Evolutionary conservation across 139 green algal species (phyloP), one percentile per base, ranked within the genome.

Genomic region (Axilococcus clingmanii): DNA sequence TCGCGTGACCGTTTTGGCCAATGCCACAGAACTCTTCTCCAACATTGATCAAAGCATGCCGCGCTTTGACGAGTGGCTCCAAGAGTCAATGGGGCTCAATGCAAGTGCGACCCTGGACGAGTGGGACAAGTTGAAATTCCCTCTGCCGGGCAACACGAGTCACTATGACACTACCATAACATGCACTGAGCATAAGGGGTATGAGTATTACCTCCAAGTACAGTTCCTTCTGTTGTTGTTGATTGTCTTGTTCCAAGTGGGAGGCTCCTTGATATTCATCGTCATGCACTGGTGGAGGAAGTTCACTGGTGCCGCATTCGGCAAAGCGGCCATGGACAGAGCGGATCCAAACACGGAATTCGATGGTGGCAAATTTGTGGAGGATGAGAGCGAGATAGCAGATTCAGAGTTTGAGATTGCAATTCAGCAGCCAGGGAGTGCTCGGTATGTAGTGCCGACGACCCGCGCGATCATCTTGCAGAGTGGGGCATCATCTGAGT

Each of bases 81-180:
- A 19, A 28, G 28, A 70, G 46, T 27, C 37, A 35, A 70, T 70
- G 62, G 62, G 62, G 31, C 65, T 70, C 45, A 70, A 70, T 55
- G 40, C 46, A 5, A 40, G 33, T 1, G 61, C 52, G 31, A 69
- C 46, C 14, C 29, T 57, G 29, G 49, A 44, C 9, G 49, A 57
- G n/a, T 46, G 42, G 16, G 28, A 57, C 12, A 29, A 57, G 19
- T 44, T 57, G 20, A 44, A 30, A 30, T 20, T 57, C 31, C 49
- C 49, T 24, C 48, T 57, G 49, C 49, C 49, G n/a, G 33, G 22
- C 9, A 57, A 57, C 5, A 57, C 49, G 12, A 48, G 30, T 23
- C 30, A 30, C 15, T 57, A 44, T 46, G 49, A 57, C 28, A 57
- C 49, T 32, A 27, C 49, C 31, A 46, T 57, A 8, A 57, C 49